These are phyloP conservation scores for Mycena galericulata DNA, from an alignment of 768 basidiomycete genomes.

Conservation along the genomic window DNA sequence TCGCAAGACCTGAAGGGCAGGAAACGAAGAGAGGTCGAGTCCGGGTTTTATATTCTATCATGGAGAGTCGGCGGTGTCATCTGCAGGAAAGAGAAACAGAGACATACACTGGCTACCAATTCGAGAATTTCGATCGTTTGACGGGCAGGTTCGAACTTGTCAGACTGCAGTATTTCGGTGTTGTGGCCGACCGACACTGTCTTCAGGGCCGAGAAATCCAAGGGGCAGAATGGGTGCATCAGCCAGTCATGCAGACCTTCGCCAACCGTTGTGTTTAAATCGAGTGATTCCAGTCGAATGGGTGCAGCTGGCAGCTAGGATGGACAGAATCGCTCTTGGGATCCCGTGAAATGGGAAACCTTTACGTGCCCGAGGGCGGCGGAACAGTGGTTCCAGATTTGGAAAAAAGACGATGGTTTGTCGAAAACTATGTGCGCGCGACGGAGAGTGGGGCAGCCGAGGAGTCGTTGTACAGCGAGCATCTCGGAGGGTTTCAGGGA, in stretches of 20 bases:
- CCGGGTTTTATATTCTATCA: background rate
- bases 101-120: slow-evolving; percentile 2
- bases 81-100: slow-evolving; percentile 3
- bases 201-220: slow-evolving; percentile 15
- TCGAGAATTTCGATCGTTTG: slow-evolving; percentile 13
- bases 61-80: slow-evolving; percentile 4
- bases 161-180: slow-evolving; percentile 8
- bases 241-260: slow-evolving; percentile 15
- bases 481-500: slow-evolving; percentile 3
- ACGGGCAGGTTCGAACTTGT: slow-evolving; percentile 9
- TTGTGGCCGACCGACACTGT: background rate
- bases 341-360: background rate
- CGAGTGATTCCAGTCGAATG: slow-evolving; percentile 15
- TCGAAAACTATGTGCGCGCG: slow-evolving; percentile 1
- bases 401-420: slow-evolving; percentile 10
- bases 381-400: slow-evolving; percentile 8
- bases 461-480: slow-evolving; percentile 2
- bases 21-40: slow-evolving; percentile 10
- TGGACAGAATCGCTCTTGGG: slow-evolving; percentile 8
- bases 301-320: background rate
- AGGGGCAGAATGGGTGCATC: slow-evolving; percentile 13
- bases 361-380: slow-evolving; percentile 6
- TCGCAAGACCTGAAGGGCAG: slow-evolving; percentile 10
- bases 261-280: slow-evolving; percentile 8
- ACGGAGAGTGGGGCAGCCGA: slow-evolving; percentile 10